Evolutionary conservation across 352 stramenopile species (phyloP), one percentile per base, ranked within the genome.

Genomic region (Salisapilia sapeloensis): DNA sequence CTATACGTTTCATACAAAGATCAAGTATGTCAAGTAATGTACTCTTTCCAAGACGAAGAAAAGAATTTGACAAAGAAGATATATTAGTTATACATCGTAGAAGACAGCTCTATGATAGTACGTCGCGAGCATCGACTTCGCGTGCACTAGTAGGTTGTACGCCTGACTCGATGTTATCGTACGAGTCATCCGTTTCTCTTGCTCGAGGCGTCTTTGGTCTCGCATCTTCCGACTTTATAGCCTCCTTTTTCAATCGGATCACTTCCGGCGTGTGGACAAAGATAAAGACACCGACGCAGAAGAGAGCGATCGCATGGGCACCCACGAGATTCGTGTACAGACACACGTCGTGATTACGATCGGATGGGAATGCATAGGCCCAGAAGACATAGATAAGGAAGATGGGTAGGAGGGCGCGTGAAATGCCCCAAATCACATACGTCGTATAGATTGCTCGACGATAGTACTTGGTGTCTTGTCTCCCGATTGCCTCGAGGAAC

Each of bases 251-350:
- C 2, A 36, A 40, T 27, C 35, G 37, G 12, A 34, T 43, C 37
- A 84, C 63, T 42, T 87, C 72, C 1, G 67, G 69, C 2, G 65
- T 84, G 50, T 83, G 67, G 25, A 83, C 62, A 39, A 80, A 82
- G 43, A 80, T 63, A 41, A 87, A 87, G 9, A 84, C 67, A 33
- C 66, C 63, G 23, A 87, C 53, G 40, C 72, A 87, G 29, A 84
- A 84, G 29, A 84, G 49, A 34, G 72, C 58, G 31, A 87, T 85
- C 36, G 84, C 38, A 48, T 87, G 66, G 6, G 72, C 69, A 20
- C 63, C 64, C 14, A 83, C 56, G 15, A 84, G 32, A 40, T 79
- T 84, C 8, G 72, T 62, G 46, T 78, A 82, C 38, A 84, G 61
- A 36, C 72, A 87, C 40, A 67, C 56, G 47, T 77, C 53, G 46